Base-by-base conservation (phyloP, 1,139 yeast genomes). In the Hyphopichia burtonii region DNA sequence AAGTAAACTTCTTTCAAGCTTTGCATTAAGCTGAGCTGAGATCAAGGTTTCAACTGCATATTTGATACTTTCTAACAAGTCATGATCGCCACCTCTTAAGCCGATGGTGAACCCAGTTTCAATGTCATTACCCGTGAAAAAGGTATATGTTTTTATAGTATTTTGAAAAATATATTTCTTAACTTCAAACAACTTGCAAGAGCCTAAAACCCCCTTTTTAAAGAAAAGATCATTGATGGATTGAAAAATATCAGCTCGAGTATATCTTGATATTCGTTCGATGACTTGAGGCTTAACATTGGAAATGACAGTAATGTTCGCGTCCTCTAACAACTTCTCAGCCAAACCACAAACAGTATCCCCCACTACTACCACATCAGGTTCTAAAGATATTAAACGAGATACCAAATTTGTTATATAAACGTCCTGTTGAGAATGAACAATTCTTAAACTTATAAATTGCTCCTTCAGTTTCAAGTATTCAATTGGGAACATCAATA, bases 401-500 rank as follows among this genome's bases (percentile, higher is more conserved):
- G 85, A 85, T 0, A 90, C 95, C 38, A 93, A 71, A 52, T 91
- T 91, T 41, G 83, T 79, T 37, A 93, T 74, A 54, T 86, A 91
- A 49, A 93, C 97, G 37, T 78, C 73, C 56, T 93, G 98, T 57
- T 94, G 99, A 0, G 94, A 88, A 41, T 89, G 74, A 1, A 93
- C 85, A 3, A 95, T 87, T 43, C 89, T 84, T 45, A 93, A 68
- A 56, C 95, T 86, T 59, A 90, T 82, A 45, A 90, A 86, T 49
- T 80, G 86, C 42, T 85, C 93, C 42, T 80, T 80, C 41, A 71
- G 78, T 47, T 86, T 82, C 48, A 83, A 75, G 53, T 90, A 93
- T 57, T 91, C 98, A 22, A 94, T 69, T 0, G 98, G 96, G 54
- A 94, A 93, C 74, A 90, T 85, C 10, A 94, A 74, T 27, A 94